phyloP scores from a whole-genome alignment of 2,329 filamentous ascomycete species.

The Didymella exigua region DNA sequence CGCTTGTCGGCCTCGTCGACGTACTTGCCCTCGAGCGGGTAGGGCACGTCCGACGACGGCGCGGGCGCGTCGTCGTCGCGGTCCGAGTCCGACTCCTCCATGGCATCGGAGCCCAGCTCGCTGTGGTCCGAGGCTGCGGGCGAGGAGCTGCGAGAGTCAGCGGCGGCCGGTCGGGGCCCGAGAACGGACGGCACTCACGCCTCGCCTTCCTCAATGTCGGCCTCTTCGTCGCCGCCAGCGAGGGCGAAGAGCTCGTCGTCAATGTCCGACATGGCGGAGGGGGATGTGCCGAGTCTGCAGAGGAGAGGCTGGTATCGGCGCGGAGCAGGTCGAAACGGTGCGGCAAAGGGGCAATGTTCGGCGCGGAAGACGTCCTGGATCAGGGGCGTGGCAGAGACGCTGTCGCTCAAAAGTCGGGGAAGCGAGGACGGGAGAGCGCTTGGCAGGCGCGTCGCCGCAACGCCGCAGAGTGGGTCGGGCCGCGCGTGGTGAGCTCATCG shows the following conservation, averaged over 20 bases:
- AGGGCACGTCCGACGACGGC: conserved; percentile 68
- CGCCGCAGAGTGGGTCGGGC: conserved; percentile 19
- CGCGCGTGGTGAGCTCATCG: conserved; percentile 32
- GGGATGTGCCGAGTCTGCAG: conserved; percentile 6
- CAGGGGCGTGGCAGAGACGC: conserved; percentile 27
- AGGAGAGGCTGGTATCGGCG: conserved; percentile 9
- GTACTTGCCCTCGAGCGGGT: conserved; percentile 86
- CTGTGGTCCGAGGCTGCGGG: conserved; percentile 67
- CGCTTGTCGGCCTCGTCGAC: conserved; percentile 60
- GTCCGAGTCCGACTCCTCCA: conserved; percentile 76
- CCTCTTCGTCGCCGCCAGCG: conserved; percentile 72
- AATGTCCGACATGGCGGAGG: conserved; percentile 69
- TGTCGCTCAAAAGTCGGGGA: conserved; percentile 28
- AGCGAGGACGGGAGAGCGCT: conserved; percentile 23
- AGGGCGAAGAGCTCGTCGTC: conserved; percentile 92
- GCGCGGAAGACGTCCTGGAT: conserved; percentile 17
- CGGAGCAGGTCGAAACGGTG: neutral
- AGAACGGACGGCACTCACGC: conserved; percentile 65
- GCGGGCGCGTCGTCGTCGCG: conserved; percentile 50
- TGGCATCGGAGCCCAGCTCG: conserved; percentile 79
- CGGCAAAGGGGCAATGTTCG: conserved; percentile 7
- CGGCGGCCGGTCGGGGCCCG: conserved; percentile 20
- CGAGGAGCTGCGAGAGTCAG: conserved; percentile 65
- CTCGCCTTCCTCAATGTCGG: conserved; percentile 76
- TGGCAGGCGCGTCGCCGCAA: conserved; percentile 27